Base-by-base conservation (phyloP, 2,329 filamentous ascomycete species). In the Neopestalotiopsis rosae region DNA sequence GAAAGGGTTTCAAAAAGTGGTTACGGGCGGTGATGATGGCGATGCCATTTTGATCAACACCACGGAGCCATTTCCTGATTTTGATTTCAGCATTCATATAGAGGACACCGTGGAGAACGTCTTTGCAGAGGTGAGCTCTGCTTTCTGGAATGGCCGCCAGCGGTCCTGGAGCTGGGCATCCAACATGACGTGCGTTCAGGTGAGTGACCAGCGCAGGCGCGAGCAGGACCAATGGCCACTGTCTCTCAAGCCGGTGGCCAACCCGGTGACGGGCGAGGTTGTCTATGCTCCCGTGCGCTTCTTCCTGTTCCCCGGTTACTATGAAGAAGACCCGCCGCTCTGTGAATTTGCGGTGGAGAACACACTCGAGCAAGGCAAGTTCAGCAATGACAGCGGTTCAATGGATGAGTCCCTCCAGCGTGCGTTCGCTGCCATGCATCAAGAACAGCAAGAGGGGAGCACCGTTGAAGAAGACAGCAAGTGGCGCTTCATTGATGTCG, bases 251-350 rank as follows among this genome's bases (percentile, higher is more conserved):
- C 57, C 57, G 6, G 57, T 59, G 2, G 57, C 30, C 5, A 34
- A 59, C 7, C 5, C 13, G 13, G 57, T 24, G 7, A 59, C 57
- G 4, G 57, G 57, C 4, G 24, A 59, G 20, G 57, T 59, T 4
- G 4, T 30, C 24, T 59, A 62, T 17, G 32, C 30, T 9, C 5
- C 30, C 9, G 30, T 62, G n/a, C 32, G 34, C 17, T 62, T 62
- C 13, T 38, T 34, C 30, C 32, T 40, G 5, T 62, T 5, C 17
- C 59, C 59, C 3, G 30, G 30, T 9, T 62, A 62, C 32, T 34
- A 62, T 17, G n/a, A 62, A 30, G 59, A 40, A 20, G 59, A 62
- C 32, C 59, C 59, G 9, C 59, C 59, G n/a, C 14, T 40, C 30
- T 20, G 59, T 38, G 30, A 42, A 17, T 59, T 61, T 38, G 10